Base-by-base conservation (phyloP, 202 grass and related monocot genomes). In the Zoysia matrella region DNA sequence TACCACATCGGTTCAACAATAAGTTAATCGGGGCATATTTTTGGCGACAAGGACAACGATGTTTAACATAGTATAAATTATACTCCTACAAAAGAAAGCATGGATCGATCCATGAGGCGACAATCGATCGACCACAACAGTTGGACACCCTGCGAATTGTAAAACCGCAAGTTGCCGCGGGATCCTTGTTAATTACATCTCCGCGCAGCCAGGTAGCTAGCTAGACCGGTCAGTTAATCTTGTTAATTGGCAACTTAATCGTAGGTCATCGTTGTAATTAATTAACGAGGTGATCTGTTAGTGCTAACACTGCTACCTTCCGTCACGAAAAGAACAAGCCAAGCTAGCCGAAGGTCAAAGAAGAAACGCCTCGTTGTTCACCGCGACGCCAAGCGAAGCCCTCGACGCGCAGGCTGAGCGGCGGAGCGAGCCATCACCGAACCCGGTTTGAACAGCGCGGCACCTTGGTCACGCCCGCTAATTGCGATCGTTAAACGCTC, bases 141-240 rank as follows among this genome's bases (percentile, higher is more conserved):
- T 53, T 88, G 80, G 52, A 72, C 68, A 77, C 11, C n/a, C 47
- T 53, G 66, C 69, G 12, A 14, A 18, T 71, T 42, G 43, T 30
- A 68, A 48, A 18, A 18, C 45, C 14, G 12, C 86, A 84, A 88
- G 71, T 80, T 88, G 81, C 70, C 67, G 16, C 68, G 36, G 12
- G 54, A 80, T 80, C 73, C 49, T 77, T 63, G 71, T 22, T 22
- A 22, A 22, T 50, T 75, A 81, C 76, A 63, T 63, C 48, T 62
- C 14, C 22, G 7, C 15, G 65, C 69, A 6, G 65, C 48, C 30
- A 50, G 15, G 5, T 22, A 22, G 22, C 22, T 22, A 22, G 22
- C 22, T 22, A 47, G 45, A 5, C 5, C 40, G 60, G 51, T 72
- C 15, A 67, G 8, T 36, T 40, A 46, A 47, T 14, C 36, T 68